These are phyloP conservation scores for Phtheirospermum japonicum DNA, from an alignment of 257 asterid genomes.

Conservation along the genomic window DNA sequence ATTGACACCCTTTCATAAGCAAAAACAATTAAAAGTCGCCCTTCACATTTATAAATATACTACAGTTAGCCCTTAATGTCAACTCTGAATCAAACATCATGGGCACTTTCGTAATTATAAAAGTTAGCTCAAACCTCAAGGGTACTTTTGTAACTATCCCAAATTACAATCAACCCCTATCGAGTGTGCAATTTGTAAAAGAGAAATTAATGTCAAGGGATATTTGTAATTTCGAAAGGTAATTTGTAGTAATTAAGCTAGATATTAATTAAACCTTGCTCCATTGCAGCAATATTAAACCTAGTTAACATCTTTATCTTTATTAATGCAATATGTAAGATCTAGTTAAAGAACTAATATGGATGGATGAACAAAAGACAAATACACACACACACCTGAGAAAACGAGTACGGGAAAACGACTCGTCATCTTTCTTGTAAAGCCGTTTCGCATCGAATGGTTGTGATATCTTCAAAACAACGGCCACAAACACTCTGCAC, in stretches of 20 bases:
- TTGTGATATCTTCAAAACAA: slow-evolving; percentile 29
- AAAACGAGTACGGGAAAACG: slow-evolving; percentile 31
- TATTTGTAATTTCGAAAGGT: not conserved
- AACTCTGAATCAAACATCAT: too few relatives aligned
- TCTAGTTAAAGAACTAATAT: not conserved
- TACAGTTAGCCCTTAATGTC: too few relatives aligned
- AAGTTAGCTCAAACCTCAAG: not conserved
- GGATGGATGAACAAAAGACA: not conserved
- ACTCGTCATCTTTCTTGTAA: slow-evolving; percentile 15
- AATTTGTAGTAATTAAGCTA: not conserved
- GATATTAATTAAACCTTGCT: not conserved
- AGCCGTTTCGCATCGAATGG: not conserved
- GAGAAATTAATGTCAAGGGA: not conserved
- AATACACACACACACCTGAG: slow-evolving; percentile 29
- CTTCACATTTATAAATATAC: too few relatives aligned
- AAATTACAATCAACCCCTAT: not conserved
- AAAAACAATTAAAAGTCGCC: too few relatives aligned
- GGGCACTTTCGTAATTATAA: not conserved
- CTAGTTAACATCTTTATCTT: too few relatives aligned
- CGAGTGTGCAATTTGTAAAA: not conserved
- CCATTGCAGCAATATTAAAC: not conserved
- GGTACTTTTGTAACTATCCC: not conserved
- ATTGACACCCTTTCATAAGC: too few relatives aligned
- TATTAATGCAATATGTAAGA: too few relatives aligned
- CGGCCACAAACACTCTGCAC: slow-evolving; percentile 47